Percentiles rank a stretch among this genome's conserved stretches.
These are phyloP conservation scores for Gracilaria domingensis DNA, from an alignment of 23 red algal genomes.

Conservation along the genomic window DNA sequence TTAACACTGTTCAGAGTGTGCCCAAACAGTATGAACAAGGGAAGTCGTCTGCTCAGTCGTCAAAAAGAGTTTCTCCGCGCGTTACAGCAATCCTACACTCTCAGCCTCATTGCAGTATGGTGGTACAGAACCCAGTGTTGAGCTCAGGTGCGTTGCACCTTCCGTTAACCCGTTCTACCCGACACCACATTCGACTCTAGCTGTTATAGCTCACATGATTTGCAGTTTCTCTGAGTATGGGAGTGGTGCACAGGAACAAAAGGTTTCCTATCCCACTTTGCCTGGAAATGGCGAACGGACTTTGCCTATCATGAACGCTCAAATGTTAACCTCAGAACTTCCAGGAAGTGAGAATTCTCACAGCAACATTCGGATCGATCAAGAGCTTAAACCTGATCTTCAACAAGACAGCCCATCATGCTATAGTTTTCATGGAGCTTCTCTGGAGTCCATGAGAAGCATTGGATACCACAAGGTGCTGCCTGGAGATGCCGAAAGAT, in stretches of 20 bases:
- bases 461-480: conserved; percentile 10
- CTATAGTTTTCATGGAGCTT: background rate
- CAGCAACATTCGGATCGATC: background rate
- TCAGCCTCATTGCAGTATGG: background rate
- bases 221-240: background rate
- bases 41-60: background rate
- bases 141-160: background rate
- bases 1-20: conserved; percentile 21
- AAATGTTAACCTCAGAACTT: background rate
- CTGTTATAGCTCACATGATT: background rate
- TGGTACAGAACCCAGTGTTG: background rate
- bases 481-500: too few relatives aligned
- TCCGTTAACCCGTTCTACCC: background rate
- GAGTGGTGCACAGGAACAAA: conserved; percentile 1
- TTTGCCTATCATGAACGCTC: conserved; percentile 11
- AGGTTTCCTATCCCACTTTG: background rate
- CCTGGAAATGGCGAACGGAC: conserved; percentile 19
- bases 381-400: background rate
- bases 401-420: background rate
- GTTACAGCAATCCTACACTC: background rate
- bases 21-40: conserved; percentile 9
- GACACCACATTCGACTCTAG: background rate
- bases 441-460: background rate
- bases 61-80: background rate
- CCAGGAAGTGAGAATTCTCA: background rate